These are phyloP conservation scores for Teunomyces kruisii DNA, from an alignment of 805 yeast genomes.

Conservation along the genomic window DNA sequence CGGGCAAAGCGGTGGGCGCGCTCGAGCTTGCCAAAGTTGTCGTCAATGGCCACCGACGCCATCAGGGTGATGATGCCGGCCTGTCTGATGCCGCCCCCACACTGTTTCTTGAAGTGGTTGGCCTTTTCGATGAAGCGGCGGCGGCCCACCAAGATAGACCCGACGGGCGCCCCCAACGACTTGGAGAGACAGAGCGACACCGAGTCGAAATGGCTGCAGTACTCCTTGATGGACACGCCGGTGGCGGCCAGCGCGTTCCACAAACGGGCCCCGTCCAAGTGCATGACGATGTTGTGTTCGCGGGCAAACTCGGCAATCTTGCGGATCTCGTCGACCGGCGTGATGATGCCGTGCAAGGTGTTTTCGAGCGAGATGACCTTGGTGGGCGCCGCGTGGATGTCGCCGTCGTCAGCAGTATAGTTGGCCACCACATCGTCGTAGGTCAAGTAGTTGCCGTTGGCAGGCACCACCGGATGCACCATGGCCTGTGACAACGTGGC, in stretches of 20 bases:
- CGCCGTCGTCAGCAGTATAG: conserved; percentile 70
- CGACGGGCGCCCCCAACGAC: conserved; percentile 91
- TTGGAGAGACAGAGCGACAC: conserved; percentile 87
- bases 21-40: conserved; percentile 60
- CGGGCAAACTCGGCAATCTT: conserved; percentile 71
- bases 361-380: conserved; percentile 81
- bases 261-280: conserved; percentile 93
- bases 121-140: conserved; percentile 61
- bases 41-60: conserved; percentile 77
- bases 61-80: conserved; percentile 77
- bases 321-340: conserved; percentile 75
- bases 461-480: conserved; percentile 80
- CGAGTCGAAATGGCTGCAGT: conserved; percentile 79
- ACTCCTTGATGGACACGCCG: conserved; percentile 65
- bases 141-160: conserved; percentile 79
- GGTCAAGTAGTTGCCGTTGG: conserved; percentile 74
- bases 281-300: conserved; percentile 58
- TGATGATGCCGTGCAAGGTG: conserved; percentile 79
- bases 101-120: conserved; percentile 84
- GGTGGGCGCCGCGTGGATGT: conserved; percentile 88
- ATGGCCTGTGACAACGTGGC: conserved; percentile 89
- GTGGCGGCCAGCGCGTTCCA: conserved; percentile 87
- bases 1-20: conserved; percentile 52
- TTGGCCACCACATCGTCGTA: conserved; percentile 71
- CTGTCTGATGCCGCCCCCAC: conserved; percentile 93